These are phyloP conservation scores for sweet orange (Citrus sinensis) DNA, from an alignment of 345 rosid genomes.

Conservation along the genomic window DNA sequence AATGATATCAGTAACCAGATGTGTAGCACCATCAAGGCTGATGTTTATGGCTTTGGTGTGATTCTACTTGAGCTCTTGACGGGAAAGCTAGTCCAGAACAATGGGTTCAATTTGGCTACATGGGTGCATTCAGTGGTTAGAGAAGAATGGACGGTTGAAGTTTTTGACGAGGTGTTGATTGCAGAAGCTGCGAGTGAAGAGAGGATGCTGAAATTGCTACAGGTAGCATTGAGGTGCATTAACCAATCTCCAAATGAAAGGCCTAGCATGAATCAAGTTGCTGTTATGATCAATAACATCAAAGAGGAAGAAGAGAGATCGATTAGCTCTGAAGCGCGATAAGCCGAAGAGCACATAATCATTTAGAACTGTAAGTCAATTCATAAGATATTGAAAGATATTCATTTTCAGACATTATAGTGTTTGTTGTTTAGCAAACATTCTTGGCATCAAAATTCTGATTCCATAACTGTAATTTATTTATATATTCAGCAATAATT, in stretches of 20 bases:
- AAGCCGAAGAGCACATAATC: not conserved
- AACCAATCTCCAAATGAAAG: slow-evolving; percentile 34
- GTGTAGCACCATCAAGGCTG: slow-evolving; percentile 28
- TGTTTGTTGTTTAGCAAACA: not conserved
- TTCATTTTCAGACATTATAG: not conserved
- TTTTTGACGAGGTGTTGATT: slow-evolving; percentile 42
- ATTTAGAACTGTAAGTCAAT: not conserved
- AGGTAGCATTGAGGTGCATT: slow-evolving; percentile 50
- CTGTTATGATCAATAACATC: slow-evolving; percentile 27
- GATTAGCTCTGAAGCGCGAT: slow-evolving; percentile 23
- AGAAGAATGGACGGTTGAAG: slow-evolving; percentile 68
- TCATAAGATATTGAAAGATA: not conserved
- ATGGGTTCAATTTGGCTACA: slow-evolving; percentile 38
- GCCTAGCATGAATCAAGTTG: slow-evolving; percentile 40
- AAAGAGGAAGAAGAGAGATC: slow-evolving; percentile 54
- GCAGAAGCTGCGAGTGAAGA: slow-evolving; percentile 50
- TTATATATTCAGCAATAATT: not conserved
- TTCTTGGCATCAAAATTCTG: slow-evolving; percentile 7
- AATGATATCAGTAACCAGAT: not conserved
- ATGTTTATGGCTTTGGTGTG: slow-evolving; percentile 45
- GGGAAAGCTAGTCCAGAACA: slow-evolving; percentile 47
- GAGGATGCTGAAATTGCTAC: slow-evolving; percentile 50
- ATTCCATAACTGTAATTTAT: not conserved
- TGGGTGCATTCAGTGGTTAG: slow-evolving; percentile 56
- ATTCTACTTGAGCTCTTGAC: slow-evolving; percentile 65